Evolutionary conservation across 2,329 filamentous ascomycete genomes (phyloP).

Genomic region (Ophiocordyceps robertsii): DNA sequence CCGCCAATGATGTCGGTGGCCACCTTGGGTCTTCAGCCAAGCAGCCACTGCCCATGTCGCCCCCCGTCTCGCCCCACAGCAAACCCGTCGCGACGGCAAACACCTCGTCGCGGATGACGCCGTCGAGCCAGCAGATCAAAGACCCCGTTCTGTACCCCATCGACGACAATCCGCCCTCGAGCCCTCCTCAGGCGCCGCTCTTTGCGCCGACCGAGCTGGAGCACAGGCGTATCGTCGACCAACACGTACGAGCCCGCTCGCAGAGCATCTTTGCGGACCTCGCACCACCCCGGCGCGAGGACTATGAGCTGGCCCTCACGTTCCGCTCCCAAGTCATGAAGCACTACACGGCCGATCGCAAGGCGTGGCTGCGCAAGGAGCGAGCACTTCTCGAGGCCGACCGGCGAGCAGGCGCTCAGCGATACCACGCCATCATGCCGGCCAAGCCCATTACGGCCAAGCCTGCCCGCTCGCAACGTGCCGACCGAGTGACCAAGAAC

Average conservation of each 20-base stretch:
- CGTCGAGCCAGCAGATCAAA: conserved; percentile 17
- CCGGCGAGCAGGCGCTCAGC: conserved; percentile 25
- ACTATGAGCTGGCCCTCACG: conserved; percentile 39
- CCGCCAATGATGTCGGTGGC: conserved; percentile 7
- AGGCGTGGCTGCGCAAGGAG: conserved; percentile 36
- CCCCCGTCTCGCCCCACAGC: conserved; percentile 40
- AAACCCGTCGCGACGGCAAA: conserved; percentile 21
- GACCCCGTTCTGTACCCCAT: conserved; percentile 47
- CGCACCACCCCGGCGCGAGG: conserved; percentile 33
- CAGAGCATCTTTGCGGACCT: conserved; percentile 26
- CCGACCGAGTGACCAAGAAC: conserved; percentile 20
- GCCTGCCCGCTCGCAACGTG: conserved; percentile 12
- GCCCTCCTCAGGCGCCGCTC: conserved; percentile 33
- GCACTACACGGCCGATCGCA: conserved; percentile 28
- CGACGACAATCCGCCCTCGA: conserved; percentile 24
- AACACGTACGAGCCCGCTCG: conserved; percentile 33
- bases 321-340: conserved; percentile 40
- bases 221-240: conserved; percentile 32
- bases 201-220: conserved; percentile 30
- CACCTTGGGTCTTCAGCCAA: conserved; percentile 12
- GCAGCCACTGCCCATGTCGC: conserved; percentile 34
- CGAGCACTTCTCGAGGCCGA: conserved; percentile 34
- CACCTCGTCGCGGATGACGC: conserved; percentile 14
- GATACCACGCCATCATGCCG: conserved; percentile 27
- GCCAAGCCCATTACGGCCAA: conserved; percentile 22